A percentile compares a stretch with the other conserved stretches of the same genome.
Evolutionary conservation across 2,329 filamentous ascomycete genomes (phyloP).

Genomic region (Xylariales sp.): DNA sequence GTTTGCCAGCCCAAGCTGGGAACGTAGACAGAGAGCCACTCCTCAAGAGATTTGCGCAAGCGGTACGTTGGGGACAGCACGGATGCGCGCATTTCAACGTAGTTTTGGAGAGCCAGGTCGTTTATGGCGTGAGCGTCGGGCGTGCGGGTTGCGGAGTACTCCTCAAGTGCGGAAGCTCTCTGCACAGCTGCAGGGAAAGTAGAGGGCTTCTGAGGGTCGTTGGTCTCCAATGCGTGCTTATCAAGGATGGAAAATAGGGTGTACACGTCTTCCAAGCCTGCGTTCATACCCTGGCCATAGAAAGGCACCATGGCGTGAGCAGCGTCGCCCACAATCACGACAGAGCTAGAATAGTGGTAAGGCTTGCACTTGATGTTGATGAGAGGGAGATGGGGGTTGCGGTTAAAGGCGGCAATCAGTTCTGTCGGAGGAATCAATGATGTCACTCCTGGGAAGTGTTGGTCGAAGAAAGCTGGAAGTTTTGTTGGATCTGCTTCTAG

Average conservation of each 20-base stretch:
- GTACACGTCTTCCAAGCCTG: conserved; percentile 88
- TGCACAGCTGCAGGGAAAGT: conserved; percentile 48
- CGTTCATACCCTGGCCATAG: conserved; percentile 97
- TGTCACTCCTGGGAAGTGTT: conserved; percentile 83
- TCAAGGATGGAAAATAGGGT: conserved; percentile 83
- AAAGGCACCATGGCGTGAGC: conserved; percentile 98
- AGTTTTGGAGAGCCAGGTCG: conserved; percentile 86
- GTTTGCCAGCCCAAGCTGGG: conserved; percentile 84
- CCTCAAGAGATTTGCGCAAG: conserved; percentile 80
- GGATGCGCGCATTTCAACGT: conserved; percentile 86
- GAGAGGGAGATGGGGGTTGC: conserved; percentile 85
- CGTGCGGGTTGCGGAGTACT: conserved; percentile 71
- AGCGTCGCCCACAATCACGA: conserved; percentile 86
- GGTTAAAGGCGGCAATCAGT: conserved; percentile 68
- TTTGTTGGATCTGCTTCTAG: conserved; percentile 60
- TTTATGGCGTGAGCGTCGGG: conserved; percentile 87
- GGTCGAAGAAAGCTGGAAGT: conserved; percentile 71
- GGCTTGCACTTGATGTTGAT: conserved; percentile 92
- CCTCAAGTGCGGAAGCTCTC: conserved; percentile 65
- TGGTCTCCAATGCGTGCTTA: conserved; percentile 48
- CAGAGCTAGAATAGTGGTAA: conserved; percentile 73
- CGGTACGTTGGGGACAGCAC: conserved; percentile 76
- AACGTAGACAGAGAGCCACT: conserved; percentile 70
- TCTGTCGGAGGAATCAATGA: conserved; percentile 62
- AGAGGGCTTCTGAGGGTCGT: conserved; percentile 24